Evolutionary conservation across 805 yeast genomes (phyloP).

Genomic region (Candida quercuum): DNA sequence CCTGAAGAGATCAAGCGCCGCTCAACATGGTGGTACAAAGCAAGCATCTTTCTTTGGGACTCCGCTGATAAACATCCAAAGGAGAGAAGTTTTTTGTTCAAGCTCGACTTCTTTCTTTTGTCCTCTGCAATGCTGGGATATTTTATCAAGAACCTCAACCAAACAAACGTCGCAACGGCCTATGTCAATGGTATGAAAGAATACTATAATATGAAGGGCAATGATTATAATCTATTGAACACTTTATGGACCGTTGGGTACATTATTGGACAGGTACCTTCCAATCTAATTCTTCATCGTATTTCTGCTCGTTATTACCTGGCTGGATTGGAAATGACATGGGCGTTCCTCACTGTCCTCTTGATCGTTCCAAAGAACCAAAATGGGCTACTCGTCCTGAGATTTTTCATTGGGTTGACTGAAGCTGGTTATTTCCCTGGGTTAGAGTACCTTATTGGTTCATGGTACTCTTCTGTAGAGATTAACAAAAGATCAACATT

Average conservation of each 20-base stretch:
- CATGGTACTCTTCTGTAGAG: constrained; percentile 28
- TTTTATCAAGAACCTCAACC: constrained; percentile 6
- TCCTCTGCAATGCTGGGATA: constrained; percentile 6
- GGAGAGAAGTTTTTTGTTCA: constrained; percentile 3
- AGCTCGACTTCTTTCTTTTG: constrained; percentile 5
- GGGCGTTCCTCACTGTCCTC: constrained; percentile 33
- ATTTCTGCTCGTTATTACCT: constrained; percentile 35
- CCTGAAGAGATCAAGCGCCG: constrained; percentile 7
- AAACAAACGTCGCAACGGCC: constrained; percentile 22
- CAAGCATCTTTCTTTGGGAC: constrained; percentile 8
- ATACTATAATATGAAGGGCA: constrained; percentile 31
- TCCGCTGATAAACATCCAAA: constrained; percentile 5
- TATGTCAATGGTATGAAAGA: constrained; percentile 30
- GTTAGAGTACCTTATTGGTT: constrained; percentile 16
- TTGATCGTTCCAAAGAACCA: constrained; percentile 9
- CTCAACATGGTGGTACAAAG: constrained; percentile 9
- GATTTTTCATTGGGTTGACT: constrained; percentile 35
- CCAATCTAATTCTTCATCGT: constrained; percentile 31
- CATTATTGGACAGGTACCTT: constrained; percentile 42
- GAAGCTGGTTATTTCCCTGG: constrained; percentile 39
- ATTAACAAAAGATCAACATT: constrained; percentile 25
- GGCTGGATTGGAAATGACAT: constrained; percentile 36
- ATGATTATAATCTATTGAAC: constrained; percentile 37
- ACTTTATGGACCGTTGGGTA: constrained; percentile 44
- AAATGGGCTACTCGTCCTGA: constrained; percentile 22